Base-by-base conservation (phyloP, 1,139 yeast species). In the Kodamaea ohmeri region DNA sequence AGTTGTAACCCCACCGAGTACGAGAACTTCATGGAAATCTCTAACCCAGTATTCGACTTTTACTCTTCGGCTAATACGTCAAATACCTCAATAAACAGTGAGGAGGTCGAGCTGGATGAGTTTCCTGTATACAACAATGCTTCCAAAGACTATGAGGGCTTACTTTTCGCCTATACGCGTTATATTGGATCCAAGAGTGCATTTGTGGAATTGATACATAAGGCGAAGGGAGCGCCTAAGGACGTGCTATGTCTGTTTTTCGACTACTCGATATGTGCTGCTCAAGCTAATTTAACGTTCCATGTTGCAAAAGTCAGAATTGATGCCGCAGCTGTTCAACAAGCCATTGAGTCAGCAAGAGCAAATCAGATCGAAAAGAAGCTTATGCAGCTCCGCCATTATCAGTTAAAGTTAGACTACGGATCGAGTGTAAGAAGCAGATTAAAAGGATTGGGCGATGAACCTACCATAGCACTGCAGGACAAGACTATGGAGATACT, bases 21-120 rank as follows among this genome's bases (percentile, higher is more conserved):
- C 7, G 17, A 25, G 4, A 25, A 11, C 5, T 13, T 4, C 17
- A 25, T 25, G 28, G 28, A 25, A 4, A 25, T 6, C 17, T 25
- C 28, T 25, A 25, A 19, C 12, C 35, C 36, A 3, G 33, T 12
- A 15, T 20, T 34, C 26, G 35, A 31, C 25, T 17, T 38, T 12
- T 38, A 24, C 25, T 34, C 41, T 4, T 38, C 41, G 13, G 18
- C 41, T 12, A 38, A 34, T 17, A 30, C 41, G 6, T 38, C 41
- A 2, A 30, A 31, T 16, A 34, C 41, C 9, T 34, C 41, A 15
- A 34, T 38, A 8, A 35, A 34, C 14, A 38, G 41, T 25, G 35
- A 38, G 14, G 35, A 19, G n/a, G 20, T 24, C 21, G 35, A 33
- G 18, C 20, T 15, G 24, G 31, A 19, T n/a, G 20, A 25, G 14